Conservation (phyloP, 768 basidiomycete species). For the Mrakia gelida region DNA sequence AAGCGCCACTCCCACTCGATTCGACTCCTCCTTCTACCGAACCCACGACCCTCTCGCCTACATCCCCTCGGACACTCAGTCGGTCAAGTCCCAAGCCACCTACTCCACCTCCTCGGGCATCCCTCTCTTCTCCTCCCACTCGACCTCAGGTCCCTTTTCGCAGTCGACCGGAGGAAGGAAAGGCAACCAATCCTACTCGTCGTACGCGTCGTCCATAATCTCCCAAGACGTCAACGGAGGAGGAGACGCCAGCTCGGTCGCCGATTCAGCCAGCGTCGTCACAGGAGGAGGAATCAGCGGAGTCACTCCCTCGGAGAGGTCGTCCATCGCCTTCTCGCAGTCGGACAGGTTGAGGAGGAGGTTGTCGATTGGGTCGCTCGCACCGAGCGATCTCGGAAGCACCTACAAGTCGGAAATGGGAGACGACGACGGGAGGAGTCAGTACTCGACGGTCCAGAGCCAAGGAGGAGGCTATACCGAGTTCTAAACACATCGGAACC, state of each 20-base stretch:
- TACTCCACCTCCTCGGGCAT: constrained; percentile 73
- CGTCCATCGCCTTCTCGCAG: constrained; percentile 76
- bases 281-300: constrained; percentile 44
- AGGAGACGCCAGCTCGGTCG: constrained; percentile 46
- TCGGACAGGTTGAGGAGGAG: constrained; percentile 68
- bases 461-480: constrained; percentile 36
- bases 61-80: constrained; percentile 92
- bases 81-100: constrained; percentile 91
- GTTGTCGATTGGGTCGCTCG: constrained; percentile 36
- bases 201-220: constrained; percentile 56
- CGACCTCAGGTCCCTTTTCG: constrained; percentile 46
- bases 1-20: constrained; percentile 87
- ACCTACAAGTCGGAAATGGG: constrained; percentile 39
- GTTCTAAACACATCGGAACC: constrained; percentile 12
- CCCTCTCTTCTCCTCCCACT: constrained; percentile 62
- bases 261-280: constrained; percentile 60
- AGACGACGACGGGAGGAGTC: constrained; percentile 42
- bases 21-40: constrained; percentile 92
- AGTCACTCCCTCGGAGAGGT: constrained; percentile 19
- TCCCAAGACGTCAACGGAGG: constrained; percentile 69
- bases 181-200: constrained; percentile 29
- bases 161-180: constrained; percentile 48
- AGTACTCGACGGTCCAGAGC: constrained; percentile 41
- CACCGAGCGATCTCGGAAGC: constrained; percentile 41
- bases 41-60: constrained; percentile 90